A percentile compares a stretch with the other conserved stretches of the same genome.
Evolutionary conservation across 768 basidiomycete genomes (phyloP).

Genomic region (Leucocoprinus leucothites): DNA sequence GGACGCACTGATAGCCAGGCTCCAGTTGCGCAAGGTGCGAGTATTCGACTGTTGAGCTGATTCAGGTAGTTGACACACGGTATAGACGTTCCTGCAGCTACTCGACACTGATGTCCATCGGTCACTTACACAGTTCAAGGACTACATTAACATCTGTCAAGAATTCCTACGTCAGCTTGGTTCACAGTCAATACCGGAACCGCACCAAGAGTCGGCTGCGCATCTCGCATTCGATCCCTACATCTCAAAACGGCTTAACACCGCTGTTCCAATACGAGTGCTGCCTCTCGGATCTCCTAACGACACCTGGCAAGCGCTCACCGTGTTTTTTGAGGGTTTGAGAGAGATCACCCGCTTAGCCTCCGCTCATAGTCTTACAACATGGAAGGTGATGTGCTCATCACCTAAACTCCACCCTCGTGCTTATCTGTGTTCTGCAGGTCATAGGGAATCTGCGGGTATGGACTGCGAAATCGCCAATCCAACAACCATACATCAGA

Average conservation of each 20-base stretch:
- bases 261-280: slow-evolving; percentile 65
- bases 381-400: slow-evolving; percentile 58
- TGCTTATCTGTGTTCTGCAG: slow-evolving; percentile 19
- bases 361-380: slow-evolving; percentile 38
- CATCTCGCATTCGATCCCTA: slow-evolving; percentile 60
- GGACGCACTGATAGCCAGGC: slow-evolving; percentile 46
- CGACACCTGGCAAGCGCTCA: slow-evolving; percentile 49
- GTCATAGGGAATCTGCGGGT: slow-evolving; percentile 47
- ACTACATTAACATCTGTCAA: slow-evolving; percentile 37
- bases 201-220: slow-evolving; percentile 42
- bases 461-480: slow-evolving; percentile 40
- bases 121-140: slow-evolving; percentile 31
- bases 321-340: slow-evolving; percentile 51
- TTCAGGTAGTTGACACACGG: background rate
- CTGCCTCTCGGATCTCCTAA: slow-evolving; percentile 47
- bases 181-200: slow-evolving; percentile 32
- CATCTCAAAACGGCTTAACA: slow-evolving; percentile 63
- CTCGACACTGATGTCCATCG: slow-evolving; percentile 40
- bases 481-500: slow-evolving; percentile 54
- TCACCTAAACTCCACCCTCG: background rate
- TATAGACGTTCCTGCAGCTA: slow-evolving; percentile 48
- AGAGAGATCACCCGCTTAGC: slow-evolving; percentile 49
- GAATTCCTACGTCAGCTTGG: slow-evolving; percentile 39
- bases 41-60: background rate
- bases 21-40: slow-evolving; percentile 57